phyloP scores from a whole-genome alignment of 306 rosid genomes.

The Dryas drummondii region DNA sequence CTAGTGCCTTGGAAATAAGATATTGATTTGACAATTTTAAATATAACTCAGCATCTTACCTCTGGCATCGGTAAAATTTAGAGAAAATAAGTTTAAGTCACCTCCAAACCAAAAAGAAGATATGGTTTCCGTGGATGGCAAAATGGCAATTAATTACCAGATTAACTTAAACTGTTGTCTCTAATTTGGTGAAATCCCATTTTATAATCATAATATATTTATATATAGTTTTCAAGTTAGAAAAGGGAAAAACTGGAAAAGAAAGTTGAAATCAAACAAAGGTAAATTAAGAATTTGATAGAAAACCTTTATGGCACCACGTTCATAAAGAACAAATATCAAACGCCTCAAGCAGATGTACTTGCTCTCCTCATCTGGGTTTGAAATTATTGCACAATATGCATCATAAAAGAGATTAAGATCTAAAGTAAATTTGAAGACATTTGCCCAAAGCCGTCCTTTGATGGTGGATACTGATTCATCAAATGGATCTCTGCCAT shows the following conservation, averaged over 20 bases:
- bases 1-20: neutral
- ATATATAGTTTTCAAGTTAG: neutral
- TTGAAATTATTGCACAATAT: constrained; percentile 90
- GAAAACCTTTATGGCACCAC: constrained; percentile 75
- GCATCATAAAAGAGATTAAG: constrained; percentile 78
- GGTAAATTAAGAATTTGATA: constrained; percentile 12
- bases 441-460: constrained; percentile 95
- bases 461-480: constrained; percentile 66
- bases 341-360: constrained; percentile 88
- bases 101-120: neutral
- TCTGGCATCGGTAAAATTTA: too few species aligned
- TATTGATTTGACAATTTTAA: neutral
- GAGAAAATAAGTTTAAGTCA: too few species aligned
- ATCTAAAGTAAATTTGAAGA: constrained; percentile 84
- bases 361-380: constrained; percentile 97
- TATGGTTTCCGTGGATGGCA: neutral
- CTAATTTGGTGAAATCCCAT: neutral
- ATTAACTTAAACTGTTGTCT: neutral
- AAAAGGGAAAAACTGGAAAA: constrained; percentile 5
- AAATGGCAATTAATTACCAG: too few species aligned
- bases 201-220: neutral
- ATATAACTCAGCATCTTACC: too few species aligned
- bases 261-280: constrained; percentile 1
- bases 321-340: constrained; percentile 80
- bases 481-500: constrained; percentile 33